Evolutionary conservation across 1,284 basidiomycete species (phyloP), one percentile per base, ranked within the genome.

Genomic region (Trametes versicolor): DNA sequence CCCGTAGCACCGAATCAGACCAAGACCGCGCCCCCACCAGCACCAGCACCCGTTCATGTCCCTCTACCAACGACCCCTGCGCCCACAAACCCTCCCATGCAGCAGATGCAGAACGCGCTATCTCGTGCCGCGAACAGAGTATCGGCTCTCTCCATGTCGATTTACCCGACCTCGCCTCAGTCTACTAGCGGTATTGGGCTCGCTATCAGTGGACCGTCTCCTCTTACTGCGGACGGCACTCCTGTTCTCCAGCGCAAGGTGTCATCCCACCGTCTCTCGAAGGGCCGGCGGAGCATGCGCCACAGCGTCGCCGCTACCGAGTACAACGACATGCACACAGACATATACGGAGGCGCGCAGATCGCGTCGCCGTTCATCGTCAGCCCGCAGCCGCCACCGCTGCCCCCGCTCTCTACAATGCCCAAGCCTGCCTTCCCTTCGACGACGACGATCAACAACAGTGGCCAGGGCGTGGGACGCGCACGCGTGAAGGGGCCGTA

Each of bases 401-500:
- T 58, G 15, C 68, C 69, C 19, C 60, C 81, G 10, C 72, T 74
- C 3, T 85, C 85, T 9, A 83, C 86, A 10, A 56, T 58, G 13
- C 67, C 70, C n/a, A 76, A 72, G 68, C 54, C 67, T 5, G 63
- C 64, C n/a, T 70, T 74, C 60, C 71, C 72, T 60, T 71, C 67
- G 66, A 73, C 74, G 2, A 74, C 72, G 15, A 69, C 75, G 1
- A 75, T 74, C 23, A 53, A 53, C 45, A 34, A 27, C 21, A 53
- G 50, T 1, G 53, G 47, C 25, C 53, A 39, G 25, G 37, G 58
- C 2, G 82, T 80, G 57, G 85, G 89, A 45, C 86, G 90, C 47
- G 85, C 83, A 49, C 84, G 85, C 49, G 86, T 91, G 67, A 89
- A 89, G 74, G 89, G 88, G 6, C 83, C 89, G 10, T 89, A 92